These are phyloP conservation scores for Gryganskiella cystojenkinii DNA, from an alignment of 192 early-diverging fungal genomes.

Conservation along the genomic window DNA sequence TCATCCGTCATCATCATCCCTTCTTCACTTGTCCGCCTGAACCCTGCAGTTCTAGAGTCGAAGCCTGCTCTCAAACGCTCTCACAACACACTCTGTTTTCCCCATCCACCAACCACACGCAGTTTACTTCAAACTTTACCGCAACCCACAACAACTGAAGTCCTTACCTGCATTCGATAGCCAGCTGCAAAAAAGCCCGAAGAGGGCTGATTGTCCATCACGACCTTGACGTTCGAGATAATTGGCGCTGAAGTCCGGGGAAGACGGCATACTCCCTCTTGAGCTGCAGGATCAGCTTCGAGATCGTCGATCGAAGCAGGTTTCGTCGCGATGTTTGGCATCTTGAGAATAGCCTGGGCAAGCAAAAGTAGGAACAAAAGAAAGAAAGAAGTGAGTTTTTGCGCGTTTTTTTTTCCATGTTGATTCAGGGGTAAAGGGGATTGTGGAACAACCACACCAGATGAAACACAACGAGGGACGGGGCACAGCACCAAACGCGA, in stretches of 20 bases:
- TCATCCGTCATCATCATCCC: no score
- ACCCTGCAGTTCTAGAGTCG: neutral
- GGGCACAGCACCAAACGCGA: no score
- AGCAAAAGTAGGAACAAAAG: neutral
- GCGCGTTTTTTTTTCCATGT: no score
- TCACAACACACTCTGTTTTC: no score
- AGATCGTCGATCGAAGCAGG: constrained; percentile 8
- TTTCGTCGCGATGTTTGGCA: constrained; percentile 47
- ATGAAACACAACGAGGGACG: no score
- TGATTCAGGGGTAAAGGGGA: no score
- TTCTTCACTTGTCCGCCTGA: no score
- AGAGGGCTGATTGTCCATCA: constrained; percentile 6
- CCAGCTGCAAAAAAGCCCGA: constrained; percentile 18
- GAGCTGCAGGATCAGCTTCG: neutral
- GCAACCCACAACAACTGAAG: no score
- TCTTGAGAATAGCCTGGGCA: constrained; percentile 27
- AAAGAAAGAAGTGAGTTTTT: no score
- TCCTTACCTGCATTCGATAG: constrained; percentile 23
- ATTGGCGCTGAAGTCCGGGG: constrained; percentile 2
- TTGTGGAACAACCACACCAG: no score
- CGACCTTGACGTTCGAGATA: constrained; percentile 18
- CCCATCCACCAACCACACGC: neutral
- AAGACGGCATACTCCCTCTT: constrained; percentile 9
- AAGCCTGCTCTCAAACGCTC: no score
- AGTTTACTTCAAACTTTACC: neutral